Percentiles rank a stretch among this genome's conserved stretches.
These are phyloP conservation scores for Isatis tinctoria DNA, from an alignment of 345 rosid species.

Conservation along the genomic window DNA sequence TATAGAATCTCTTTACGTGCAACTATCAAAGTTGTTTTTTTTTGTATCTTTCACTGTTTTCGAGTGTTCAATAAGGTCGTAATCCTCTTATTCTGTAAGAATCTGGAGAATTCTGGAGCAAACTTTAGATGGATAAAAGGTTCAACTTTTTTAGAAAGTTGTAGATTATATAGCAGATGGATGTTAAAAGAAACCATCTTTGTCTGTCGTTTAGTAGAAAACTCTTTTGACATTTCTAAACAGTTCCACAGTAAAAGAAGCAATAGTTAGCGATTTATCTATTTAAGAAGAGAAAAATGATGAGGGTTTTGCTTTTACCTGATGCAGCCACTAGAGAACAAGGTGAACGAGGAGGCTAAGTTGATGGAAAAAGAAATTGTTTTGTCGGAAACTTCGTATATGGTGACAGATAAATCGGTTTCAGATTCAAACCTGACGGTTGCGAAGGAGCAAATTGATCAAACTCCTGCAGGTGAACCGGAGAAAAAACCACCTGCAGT, in stretches of 20 bases:
- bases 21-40: neutral
- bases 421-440: neutral
- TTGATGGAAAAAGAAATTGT: slow-evolving; percentile 28
- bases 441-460: neutral
- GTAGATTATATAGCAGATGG: slow-evolving; percentile 7
- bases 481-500: slow-evolving; percentile 15
- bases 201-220: neutral
- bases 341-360: slow-evolving; percentile 20
- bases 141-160: slow-evolving; percentile 1
- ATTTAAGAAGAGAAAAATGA: neutral
- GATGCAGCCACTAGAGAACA: slow-evolving; percentile 28
- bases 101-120: neutral
- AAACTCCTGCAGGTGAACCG: slow-evolving; percentile 8
- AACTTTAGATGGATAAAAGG: neutral
- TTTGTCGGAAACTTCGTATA: neutral
- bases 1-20: neutral
- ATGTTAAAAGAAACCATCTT: neutral
- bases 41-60: neutral
- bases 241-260: neutral
- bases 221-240: neutral
- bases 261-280: neutral
- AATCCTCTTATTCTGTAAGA: neutral
- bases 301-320: slow-evolving; percentile 13
- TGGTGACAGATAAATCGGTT: slow-evolving; percentile 1
- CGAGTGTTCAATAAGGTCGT: neutral